Evolutionary conservation across 257 asterid genomes (phyloP).

Genomic region (Salvia rosmarinus): DNA sequence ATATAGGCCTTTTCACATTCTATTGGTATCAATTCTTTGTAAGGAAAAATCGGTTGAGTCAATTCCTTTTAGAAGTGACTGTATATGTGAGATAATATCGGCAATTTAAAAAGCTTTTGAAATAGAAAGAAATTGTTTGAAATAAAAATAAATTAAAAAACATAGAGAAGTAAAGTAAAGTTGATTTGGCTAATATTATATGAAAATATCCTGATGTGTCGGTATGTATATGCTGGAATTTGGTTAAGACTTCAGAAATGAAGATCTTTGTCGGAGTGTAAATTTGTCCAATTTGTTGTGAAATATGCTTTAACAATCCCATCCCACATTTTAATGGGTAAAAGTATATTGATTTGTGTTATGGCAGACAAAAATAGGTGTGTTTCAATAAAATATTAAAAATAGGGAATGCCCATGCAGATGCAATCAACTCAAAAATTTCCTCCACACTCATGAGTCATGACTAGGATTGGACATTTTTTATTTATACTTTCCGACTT

Average conservation of each 20-base stretch:
- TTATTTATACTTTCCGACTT: neutral
- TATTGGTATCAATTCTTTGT: no score
- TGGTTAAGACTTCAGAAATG: conserved; percentile 32
- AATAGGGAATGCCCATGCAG: conserved; percentile 1
- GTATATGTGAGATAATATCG: no score
- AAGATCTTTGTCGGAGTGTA: conserved; percentile 45
- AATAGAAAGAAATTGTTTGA: no score
- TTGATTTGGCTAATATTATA: neutral
- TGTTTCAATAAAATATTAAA: conserved; percentile 17
- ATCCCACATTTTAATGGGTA: conserved; percentile 23
- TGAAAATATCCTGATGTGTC: neutral
- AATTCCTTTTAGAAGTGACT: no score
- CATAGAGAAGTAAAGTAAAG: neutral
- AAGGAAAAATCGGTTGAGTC: no score
- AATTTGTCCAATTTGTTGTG: conserved; percentile 38
- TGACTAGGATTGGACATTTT: neutral
- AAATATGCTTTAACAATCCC: neutral
- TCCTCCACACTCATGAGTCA: conserved; percentile 4
- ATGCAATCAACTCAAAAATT: neutral
- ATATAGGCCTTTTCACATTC: no score
- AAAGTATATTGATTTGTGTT: neutral
- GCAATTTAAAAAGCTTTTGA: no score
- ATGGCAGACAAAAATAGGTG: conserved; percentile 49
- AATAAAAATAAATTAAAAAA: no score
- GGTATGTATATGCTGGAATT: neutral